Percentiles rank a stretch among this genome's conserved stretches.
phyloP scores from a whole-genome alignment of 129 eudicot genomes.

The Pulicaria dysenterica region DNA sequence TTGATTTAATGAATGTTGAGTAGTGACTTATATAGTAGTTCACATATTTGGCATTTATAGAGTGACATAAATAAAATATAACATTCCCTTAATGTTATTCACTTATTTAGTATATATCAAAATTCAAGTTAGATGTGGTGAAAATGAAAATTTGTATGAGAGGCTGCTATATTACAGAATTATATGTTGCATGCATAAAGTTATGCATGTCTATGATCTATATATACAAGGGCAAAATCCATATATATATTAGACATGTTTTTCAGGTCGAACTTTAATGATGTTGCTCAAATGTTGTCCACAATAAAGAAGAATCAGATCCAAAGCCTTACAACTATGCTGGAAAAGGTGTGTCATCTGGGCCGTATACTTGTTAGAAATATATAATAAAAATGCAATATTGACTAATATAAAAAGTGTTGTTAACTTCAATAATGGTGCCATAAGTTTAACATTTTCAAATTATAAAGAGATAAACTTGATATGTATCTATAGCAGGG shows the following conservation, averaged over 20 bases:
- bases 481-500: neutral
- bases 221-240: neutral
- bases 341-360: conserved; percentile 52
- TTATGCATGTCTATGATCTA: conserved; percentile 10
- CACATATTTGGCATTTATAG: neutral
- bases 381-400: neutral
- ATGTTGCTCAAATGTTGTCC: conserved; percentile 42
- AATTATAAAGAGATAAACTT: neutral
- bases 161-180: conserved; percentile 5
- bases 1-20: neutral
- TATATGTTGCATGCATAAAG: neutral
- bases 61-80: neutral
- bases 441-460: neutral
- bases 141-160: conserved; percentile 13
- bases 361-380: conserved; percentile 1
- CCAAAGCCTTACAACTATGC: conserved; percentile 44
- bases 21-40: neutral
- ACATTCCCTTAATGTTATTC: neutral
- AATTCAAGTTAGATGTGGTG: neutral
- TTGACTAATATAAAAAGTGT: neutral
- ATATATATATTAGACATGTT: conserved; percentile 10
- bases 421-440: neutral
- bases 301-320: conserved; percentile 57
- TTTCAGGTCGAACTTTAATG: conserved; percentile 65
- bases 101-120: neutral